A percentile compares a stretch with the other conserved stretches of the same genome.
Evolutionary conservation across 345 rosid genomes (phyloP).

Genomic region (Salix udensis): DNA sequence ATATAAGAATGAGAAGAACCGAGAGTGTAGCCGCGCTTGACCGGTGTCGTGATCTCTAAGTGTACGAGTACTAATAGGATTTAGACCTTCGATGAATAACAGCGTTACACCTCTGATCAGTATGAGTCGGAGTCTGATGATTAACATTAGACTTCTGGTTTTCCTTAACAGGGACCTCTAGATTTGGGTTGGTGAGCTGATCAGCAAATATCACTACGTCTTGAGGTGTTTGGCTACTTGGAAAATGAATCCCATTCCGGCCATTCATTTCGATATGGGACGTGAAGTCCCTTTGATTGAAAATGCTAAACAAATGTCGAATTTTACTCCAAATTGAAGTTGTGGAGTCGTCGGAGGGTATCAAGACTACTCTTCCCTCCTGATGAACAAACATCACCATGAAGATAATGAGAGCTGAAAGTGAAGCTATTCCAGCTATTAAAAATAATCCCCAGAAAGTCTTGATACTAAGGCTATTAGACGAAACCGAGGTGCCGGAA

Average conservation of each 20-base stretch:
- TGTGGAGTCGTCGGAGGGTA: background rate
- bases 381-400: background rate
- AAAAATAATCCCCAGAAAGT: conserved; percentile 22
- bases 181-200: background rate
- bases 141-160: background rate
- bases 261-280: conserved; percentile 1
- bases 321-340: background rate
- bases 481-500: background rate
- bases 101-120: no score
- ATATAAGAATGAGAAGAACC: no score
- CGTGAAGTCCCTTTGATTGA: conserved; percentile 8
- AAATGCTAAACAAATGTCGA: conserved; percentile 5
- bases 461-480: conserved; percentile 7
- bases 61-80: no score
- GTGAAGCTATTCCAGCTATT: conserved; percentile 11
- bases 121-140: no score
- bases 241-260: background rate
- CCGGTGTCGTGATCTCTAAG: no score
- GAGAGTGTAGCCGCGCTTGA: no score
- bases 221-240: background rate
- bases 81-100: no score
- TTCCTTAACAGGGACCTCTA: background rate
- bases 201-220: background rate
- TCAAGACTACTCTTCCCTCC: background rate
- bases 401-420: conserved; percentile 3